Conservation (phyloP, 208 protist species). For the Acanthamoeba quina region DNA sequence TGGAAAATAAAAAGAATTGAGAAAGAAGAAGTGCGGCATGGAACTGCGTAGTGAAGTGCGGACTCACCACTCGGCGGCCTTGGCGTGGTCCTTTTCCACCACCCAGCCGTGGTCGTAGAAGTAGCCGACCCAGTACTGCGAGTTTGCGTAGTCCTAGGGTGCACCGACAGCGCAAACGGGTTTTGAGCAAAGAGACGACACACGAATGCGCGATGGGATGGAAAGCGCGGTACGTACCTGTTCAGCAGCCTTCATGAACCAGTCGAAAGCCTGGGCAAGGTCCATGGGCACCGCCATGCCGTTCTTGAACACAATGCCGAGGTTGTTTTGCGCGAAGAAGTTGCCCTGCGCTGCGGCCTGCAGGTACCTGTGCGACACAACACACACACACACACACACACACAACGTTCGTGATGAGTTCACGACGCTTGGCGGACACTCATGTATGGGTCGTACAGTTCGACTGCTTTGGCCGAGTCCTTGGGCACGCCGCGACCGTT, state of each 20-base stretch:
- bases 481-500: constrained; percentile 59
- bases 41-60: neutral
- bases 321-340: constrained; percentile 67
- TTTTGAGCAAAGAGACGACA: neutral
- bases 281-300: constrained; percentile 48
- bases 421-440: no score
- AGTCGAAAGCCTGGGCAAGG: constrained; percentile 35
- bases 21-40: neutral
- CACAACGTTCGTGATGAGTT: neutral
- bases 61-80: constrained; percentile 59
- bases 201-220: neutral
- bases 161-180: neutral
- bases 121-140: constrained; percentile 67
- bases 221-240: neutral
- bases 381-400: neutral
- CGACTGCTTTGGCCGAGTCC: constrained; percentile 51
- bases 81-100: constrained; percentile 67
- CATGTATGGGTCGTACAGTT: constrained; percentile 20
- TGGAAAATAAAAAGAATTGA: neutral
- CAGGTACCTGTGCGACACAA: constrained; percentile 16
- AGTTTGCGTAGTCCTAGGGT: constrained; percentile 47
- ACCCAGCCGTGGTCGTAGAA: constrained; percentile 68
- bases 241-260: constrained; percentile 65
- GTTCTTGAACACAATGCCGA: constrained; percentile 64
- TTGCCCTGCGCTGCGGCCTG: constrained; percentile 62